phyloP scores from a whole-genome alignment of 345 rosid genomes.

The Brassica incana region DNA sequence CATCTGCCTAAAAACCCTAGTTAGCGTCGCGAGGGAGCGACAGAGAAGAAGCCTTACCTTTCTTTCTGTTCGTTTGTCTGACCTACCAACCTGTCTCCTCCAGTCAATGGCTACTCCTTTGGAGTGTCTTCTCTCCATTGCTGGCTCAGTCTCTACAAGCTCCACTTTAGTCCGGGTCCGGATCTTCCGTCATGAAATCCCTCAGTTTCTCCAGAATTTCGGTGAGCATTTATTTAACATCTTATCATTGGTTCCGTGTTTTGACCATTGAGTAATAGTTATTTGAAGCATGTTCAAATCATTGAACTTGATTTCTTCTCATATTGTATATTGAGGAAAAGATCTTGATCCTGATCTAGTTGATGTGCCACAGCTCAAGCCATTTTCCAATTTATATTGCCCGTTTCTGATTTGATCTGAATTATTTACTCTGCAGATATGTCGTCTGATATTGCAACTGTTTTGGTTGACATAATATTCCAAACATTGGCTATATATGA shows the following conservation, averaged over 20 bases:
- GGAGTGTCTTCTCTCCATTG: slow-evolving; percentile 56
- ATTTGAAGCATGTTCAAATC: too few species aligned
- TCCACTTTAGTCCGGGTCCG: slow-evolving; percentile 63
- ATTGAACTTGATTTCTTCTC: too few species aligned
- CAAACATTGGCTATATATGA: slow-evolving; percentile 67
- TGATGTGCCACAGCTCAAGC: too few species aligned
- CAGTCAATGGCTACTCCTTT: slow-evolving; percentile 54
- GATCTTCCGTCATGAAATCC: slow-evolving; percentile 71
- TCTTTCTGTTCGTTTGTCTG: background rate
- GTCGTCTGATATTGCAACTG: slow-evolving; percentile 54
- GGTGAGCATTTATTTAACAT: slow-evolving; percentile 38
- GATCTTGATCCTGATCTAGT: too few species aligned
- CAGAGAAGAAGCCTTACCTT: background rate
- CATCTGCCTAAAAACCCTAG: background rate
- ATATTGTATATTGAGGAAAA: too few species aligned
- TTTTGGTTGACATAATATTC: slow-evolving; percentile 73
- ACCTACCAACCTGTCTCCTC: background rate
- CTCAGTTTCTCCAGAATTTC: slow-evolving; percentile 46
- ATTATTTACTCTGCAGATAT: slow-evolving; percentile 55
- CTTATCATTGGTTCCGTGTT: background rate
- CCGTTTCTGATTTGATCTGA: background rate
- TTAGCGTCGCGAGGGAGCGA: background rate
- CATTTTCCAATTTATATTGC: too few species aligned
- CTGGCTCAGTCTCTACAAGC: slow-evolving; percentile 58
- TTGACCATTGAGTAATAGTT: background rate